Evolutionary conservation across 1,139 yeast genomes (phyloP), one percentile per base, ranked within the genome.

Genomic region (Zygotorulaspora mrakii): DNA sequence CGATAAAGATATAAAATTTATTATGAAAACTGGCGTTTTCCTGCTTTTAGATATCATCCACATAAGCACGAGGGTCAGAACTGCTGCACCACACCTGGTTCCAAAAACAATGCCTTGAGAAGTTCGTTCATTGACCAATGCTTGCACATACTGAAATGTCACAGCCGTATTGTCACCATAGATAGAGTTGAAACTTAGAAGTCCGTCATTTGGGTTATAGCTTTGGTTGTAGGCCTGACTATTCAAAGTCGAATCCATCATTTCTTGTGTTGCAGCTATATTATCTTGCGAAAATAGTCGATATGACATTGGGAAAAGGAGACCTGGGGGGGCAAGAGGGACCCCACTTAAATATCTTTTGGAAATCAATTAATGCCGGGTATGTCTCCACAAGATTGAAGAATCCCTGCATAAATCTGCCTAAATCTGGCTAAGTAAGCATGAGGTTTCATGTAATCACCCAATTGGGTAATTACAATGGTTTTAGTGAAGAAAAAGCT

Each of bases 11-110:
- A 68, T 40, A 54, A 78, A 79, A 61, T 88, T 87, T 39, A 86
- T 64, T 16, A 79, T 61, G 58, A 85, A 88, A 23, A 87, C 75
- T 3, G 88, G 84, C 0, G 88, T 76, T 29, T 64, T 71, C 52
- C 69, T 76, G 42, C 70, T 72, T 31, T 67, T 70, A 4, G 78
- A 68, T 5, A 76, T 59, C 35, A 71, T 57, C 49, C 65, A 61
- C 39, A 70, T 63, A 13, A 66, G 58, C 20, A 67, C 57, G 41
- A 68, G 55, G 2, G 71, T 70, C 4, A 63, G 45, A 4, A 56
- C 59, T 12, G 72, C 69, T 37, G 76, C 67, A 29, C 72, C 72
- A 14, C 65, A 55, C 45, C 68, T 64, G 1, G 63, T 57, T 5
- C 77, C 76, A 52, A 65, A 68, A 24, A 73, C 61, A 18, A 69